A percentile compares a stretch with the other conserved stretches of the same genome.
phyloP scores from a whole-genome alignment of 2,329 filamentous ascomycete genomes.

The Cladosporium sp. region DNA sequence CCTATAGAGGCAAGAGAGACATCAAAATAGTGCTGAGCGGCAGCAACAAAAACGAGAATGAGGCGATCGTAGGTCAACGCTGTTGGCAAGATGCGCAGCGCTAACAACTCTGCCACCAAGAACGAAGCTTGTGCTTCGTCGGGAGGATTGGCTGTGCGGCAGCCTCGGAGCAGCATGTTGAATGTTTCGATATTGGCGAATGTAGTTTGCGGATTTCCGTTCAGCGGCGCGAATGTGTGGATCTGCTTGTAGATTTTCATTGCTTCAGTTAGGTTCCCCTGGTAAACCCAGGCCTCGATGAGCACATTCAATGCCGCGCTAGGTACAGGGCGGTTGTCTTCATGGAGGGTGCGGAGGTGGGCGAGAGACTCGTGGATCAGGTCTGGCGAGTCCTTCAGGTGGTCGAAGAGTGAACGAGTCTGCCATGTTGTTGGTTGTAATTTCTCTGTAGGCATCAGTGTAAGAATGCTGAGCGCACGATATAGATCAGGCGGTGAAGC shows the following conservation, averaged over 20 bases:
- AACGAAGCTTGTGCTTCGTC: constrained; percentile 61
- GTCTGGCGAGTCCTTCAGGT: constrained; percentile 52
- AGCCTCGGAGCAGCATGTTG: constrained; percentile 52
- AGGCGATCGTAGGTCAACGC: constrained; percentile 63
- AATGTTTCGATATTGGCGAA: constrained; percentile 55
- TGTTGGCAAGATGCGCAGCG: constrained; percentile 56
- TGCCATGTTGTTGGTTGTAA: constrained; percentile 58
- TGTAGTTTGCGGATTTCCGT: constrained; percentile 26
- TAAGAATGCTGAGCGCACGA: constrained; percentile 68
- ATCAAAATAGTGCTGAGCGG: constrained; percentile 21
- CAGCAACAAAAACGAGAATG: constrained; percentile 54
- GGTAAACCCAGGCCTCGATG: constrained; percentile 53
- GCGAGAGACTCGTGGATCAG: constrained; percentile 56
- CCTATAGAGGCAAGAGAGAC: background rate
- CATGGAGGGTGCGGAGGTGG: constrained; percentile 58
- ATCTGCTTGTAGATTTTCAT: constrained; percentile 63
- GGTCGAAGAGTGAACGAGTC: constrained; percentile 62
- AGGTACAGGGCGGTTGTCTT: constrained; percentile 52
- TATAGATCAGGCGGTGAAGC: constrained; percentile 56
- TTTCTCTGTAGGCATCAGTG: constrained; percentile 69
- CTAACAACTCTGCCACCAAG: constrained; percentile 62
- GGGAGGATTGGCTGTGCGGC: constrained; percentile 26
- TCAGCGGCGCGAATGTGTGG: constrained; percentile 42
- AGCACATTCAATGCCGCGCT: constrained; percentile 53
- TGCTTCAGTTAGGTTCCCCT: constrained; percentile 50